Evolutionary conservation across 805 yeast genomes (phyloP).

Genomic region (Ogataea dorogensis): DNA sequence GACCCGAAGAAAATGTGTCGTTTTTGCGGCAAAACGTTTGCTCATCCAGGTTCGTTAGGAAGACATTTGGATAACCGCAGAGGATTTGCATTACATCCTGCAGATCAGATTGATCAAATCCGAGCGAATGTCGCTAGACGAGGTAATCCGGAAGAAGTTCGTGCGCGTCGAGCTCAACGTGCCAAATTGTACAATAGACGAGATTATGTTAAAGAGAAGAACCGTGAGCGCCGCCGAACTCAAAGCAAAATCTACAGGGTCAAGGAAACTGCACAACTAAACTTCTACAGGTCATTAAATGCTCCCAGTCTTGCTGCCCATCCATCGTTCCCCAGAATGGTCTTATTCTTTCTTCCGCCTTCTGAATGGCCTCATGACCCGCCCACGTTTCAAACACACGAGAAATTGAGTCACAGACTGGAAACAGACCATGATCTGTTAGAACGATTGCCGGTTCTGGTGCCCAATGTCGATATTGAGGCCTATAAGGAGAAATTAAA

Average conservation of each 20-base stretch:
- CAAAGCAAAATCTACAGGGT: conserved; percentile 44
- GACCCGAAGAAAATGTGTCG: conserved; percentile 42
- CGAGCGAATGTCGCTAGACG: conserved; percentile 51
- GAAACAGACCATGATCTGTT: conserved; percentile 22
- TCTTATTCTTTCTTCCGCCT: conserved; percentile 45
- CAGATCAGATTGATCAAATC: conserved; percentile 43
- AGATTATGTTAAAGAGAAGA: conserved; percentile 47
- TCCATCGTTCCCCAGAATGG: conserved; percentile 50
- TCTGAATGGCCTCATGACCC: conserved; percentile 52
- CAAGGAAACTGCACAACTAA: conserved; percentile 34
- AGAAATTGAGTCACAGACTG: conserved; percentile 29
- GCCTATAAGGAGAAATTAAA: conserved; percentile 38
- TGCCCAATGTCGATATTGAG: conserved; percentile 9
- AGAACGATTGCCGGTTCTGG: conserved; percentile 23
- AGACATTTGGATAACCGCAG: conserved; percentile 57
- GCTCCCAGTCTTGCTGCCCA: conserved; percentile 40
- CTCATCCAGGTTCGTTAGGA: conserved; percentile 59
- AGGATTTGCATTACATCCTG: conserved; percentile 53
- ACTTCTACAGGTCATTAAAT: conserved; percentile 38
- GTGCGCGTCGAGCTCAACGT: conserved; percentile 38
- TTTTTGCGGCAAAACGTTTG: conserved; percentile 53
- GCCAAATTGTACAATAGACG: conserved; percentile 47
- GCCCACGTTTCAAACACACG: conserved; percentile 46
- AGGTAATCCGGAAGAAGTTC: conserved; percentile 44
- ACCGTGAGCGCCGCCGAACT: conserved; percentile 42